Percentiles rank a stretch among this genome's conserved stretches.
Conservation (phyloP, 2,329 filamentous ascomycete species). For the Colletotrichum sp. region DNA sequence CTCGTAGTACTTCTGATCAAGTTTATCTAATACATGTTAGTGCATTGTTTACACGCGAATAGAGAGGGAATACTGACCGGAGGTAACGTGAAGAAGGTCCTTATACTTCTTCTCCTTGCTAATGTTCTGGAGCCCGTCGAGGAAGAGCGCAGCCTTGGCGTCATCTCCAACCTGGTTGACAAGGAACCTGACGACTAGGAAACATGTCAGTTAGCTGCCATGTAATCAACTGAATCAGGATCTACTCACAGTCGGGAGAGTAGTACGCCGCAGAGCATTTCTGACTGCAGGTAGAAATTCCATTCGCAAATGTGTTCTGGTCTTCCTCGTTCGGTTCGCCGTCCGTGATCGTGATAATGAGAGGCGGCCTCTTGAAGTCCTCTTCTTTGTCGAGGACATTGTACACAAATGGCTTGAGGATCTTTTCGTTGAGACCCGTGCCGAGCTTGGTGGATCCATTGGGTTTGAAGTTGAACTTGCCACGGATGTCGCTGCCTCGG, state of each 20-base stretch:
- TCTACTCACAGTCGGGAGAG: not conserved
- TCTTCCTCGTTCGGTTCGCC: not conserved
- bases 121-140: not conserved
- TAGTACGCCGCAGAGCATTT: not conserved
- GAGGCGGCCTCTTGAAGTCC: not conserved
- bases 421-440: not conserved
- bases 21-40: not conserved
- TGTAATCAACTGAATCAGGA: accelerated
- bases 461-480: not conserved
- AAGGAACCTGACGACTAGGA: not conserved
- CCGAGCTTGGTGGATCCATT: not conserved
- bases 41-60: accelerated
- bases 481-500: not conserved
- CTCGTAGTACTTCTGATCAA: not conserved
- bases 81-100: not conserved
- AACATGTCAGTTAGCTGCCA: too few species aligned
- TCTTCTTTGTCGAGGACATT: not conserved
- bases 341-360: not conserved
- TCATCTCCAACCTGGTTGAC: not conserved
- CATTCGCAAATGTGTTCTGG: not conserved
- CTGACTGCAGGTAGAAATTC: not conserved
- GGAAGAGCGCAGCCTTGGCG: not conserved
- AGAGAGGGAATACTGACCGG: not conserved
- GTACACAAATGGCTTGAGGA: not conserved
- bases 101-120: not conserved